A percentile compares a stretch with the other conserved stretches of the same genome.
Conservation (phyloP, 192 early-diverging fungal genomes). For the Rhizoclosmatium sp. region DNA sequence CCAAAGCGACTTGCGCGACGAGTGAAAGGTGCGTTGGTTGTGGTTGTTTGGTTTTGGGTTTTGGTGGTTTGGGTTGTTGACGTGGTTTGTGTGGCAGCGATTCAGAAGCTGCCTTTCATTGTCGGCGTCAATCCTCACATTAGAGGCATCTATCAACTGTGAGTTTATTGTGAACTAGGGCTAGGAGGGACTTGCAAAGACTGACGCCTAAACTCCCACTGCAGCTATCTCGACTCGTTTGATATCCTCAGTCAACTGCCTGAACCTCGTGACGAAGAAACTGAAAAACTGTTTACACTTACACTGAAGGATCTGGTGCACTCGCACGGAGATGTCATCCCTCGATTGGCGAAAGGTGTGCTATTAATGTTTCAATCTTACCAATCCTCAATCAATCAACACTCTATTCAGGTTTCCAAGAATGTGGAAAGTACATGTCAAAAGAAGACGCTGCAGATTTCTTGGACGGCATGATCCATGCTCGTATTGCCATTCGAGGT, state of each 20-base stretch:
- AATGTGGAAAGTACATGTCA: slow-evolving; percentile 90
- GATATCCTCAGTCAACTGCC: slow-evolving; percentile 74
- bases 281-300: slow-evolving; percentile 73
- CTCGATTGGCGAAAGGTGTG: slow-evolving; percentile 83
- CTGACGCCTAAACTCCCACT: no score
- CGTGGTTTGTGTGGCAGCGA: slow-evolving; percentile 50
- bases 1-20: slow-evolving; percentile 90
- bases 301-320: slow-evolving; percentile 76
- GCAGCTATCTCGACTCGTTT: slow-evolving; percentile 63
- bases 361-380: not conserved
- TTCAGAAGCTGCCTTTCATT: slow-evolving; percentile 93
- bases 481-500: slow-evolving; percentile 88
- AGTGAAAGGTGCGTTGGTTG: slow-evolving; percentile 58
- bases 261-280: slow-evolving; percentile 59
- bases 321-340: slow-evolving; percentile 86
- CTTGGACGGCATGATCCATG: slow-evolving; percentile 87
- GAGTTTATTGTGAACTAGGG: slow-evolving; percentile 61
- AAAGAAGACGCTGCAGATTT: slow-evolving; percentile 71
- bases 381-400: no score
- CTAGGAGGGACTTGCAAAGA: not conserved
- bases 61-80: not conserved
- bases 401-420: slow-evolving; percentile 73
- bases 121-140: slow-evolving; percentile 97
- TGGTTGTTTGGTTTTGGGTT: no score
- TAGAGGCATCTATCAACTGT: slow-evolving; percentile 77